Evolutionary conservation across 78 protist genomes (phyloP).

Genomic region (Dictyostelium brefeldianum): DNA sequence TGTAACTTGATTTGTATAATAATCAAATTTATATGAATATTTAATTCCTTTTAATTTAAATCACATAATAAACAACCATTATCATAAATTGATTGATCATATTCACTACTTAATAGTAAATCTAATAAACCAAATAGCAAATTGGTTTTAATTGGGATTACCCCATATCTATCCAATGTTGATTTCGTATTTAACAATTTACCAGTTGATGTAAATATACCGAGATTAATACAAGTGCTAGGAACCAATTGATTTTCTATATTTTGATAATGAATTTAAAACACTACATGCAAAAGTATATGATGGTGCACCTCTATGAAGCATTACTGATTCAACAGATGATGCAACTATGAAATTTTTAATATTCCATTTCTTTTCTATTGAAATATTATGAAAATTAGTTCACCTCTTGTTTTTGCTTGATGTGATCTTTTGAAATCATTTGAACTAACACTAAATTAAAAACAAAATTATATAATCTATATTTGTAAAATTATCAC

Average conservation of each 20-base stretch:
- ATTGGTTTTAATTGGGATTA: neutral
- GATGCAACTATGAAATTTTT: conserved; percentile 67
- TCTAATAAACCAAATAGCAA: neutral
- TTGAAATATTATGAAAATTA: conserved; percentile 56
- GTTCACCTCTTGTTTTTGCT: conserved; percentile 84
- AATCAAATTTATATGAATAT: neutral
- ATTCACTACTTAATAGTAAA: neutral
- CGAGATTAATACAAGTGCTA: conserved; percentile 60
- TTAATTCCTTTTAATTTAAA: neutral
- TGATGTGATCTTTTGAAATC: neutral
- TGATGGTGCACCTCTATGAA: neutral
- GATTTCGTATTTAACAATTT: conserved; percentile 17
- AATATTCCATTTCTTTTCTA: conserved; percentile 1
- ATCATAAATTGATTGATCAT: neutral
- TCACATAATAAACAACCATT: neutral
- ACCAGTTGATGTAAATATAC: conserved; percentile 51
- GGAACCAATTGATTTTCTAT: conserved; percentile 50
- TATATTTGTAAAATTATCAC: no score
- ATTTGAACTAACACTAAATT: no score
- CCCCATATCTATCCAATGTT: neutral
- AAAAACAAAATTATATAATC: no score
- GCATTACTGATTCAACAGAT: conserved; percentile 32
- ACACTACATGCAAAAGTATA: conserved; percentile 85
- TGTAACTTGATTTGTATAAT: neutral
- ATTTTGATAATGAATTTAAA: conserved; percentile 60